Conservation (phyloP, 108 stramenopile species). For the Nannochloropsis oceanica region DNA sequence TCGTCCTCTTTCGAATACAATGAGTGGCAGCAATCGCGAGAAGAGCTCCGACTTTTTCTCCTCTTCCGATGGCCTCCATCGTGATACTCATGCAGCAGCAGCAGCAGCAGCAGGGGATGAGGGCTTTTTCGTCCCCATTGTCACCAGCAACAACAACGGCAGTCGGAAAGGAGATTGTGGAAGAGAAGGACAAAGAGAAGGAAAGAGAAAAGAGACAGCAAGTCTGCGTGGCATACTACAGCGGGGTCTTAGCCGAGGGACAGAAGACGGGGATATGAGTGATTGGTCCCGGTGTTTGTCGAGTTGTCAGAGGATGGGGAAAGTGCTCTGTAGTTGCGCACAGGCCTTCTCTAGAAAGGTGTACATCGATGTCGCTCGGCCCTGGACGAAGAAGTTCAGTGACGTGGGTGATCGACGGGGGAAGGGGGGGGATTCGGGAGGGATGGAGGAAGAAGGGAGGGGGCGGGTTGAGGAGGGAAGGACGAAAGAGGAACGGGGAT, state of each 20-base stretch:
- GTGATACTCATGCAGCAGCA: background rate
- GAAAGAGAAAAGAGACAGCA: background rate
- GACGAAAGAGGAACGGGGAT: background rate
- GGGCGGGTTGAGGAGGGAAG: background rate
- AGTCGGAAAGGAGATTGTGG: background rate
- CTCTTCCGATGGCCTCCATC: no score
- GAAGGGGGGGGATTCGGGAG: background rate
- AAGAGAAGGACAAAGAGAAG: background rate
- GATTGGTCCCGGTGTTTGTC: background rate
- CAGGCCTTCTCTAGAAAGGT: background rate
- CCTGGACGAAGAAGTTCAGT: background rate
- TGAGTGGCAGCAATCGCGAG: background rate
- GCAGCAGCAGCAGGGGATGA: background rate
- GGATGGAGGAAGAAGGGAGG: background rate
- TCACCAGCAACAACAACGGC: background rate
- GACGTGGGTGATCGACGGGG: background rate
- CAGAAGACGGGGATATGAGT: background rate
- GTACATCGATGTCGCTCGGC: background rate
- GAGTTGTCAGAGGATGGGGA: background rate
- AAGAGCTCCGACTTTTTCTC: background rate
- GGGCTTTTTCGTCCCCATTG: background rate
- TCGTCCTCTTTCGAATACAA: background rate
- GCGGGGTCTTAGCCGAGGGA: background rate
- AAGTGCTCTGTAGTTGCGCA: background rate
- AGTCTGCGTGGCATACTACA: background rate